Conservation (phyloP, 2,329 filamentous ascomycete species). For the Aquanectria penicillioides region DNA sequence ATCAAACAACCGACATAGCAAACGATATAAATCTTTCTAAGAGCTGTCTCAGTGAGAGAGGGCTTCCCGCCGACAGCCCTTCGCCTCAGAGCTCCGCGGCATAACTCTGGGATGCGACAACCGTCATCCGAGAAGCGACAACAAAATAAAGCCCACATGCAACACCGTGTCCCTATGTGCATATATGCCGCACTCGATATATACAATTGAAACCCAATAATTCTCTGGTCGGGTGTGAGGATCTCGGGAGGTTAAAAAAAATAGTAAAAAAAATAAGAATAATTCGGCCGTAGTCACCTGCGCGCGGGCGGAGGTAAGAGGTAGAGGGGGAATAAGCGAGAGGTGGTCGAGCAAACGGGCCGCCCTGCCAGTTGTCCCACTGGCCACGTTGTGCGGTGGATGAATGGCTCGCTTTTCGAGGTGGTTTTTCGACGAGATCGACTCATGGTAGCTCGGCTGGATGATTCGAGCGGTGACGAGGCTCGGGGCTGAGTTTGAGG, state of each 20-base stretch:
- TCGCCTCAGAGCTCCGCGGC: conserved; percentile 16
- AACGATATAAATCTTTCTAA: conserved; percentile 5
- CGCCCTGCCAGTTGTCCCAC: conserved; percentile 9
- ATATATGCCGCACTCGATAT: conserved; percentile 41
- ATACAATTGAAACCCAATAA: conserved; percentile 35
- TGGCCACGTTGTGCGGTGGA: conserved; percentile 8
- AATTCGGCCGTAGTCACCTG: conserved; percentile 20
- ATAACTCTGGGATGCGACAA: conserved; percentile 20
- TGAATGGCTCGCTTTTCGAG: conserved; percentile 14
- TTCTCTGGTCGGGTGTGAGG: conserved; percentile 6
- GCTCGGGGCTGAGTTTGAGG: conserved; percentile 14
- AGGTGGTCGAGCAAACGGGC: conserved; percentile 10
- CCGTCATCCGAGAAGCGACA: conserved; percentile 19
- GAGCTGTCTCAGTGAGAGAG: conserved; percentile 4
- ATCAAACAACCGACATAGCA: conserved; percentile 10
- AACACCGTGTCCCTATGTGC: conserved; percentile 44
- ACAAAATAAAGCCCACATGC: conserved; percentile 19
- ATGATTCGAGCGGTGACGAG: conserved; percentile 8
- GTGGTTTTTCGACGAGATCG: conserved; percentile 1
- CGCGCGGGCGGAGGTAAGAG: no score
- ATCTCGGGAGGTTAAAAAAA: conserved; percentile 11
- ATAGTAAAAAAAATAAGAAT: no score
- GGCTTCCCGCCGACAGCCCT: conserved; percentile 1
- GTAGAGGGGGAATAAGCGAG: conserved; percentile 1
- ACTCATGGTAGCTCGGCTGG: conserved; percentile 24